phyloP scores from a whole-genome alignment of 139 green algal genomes.

The Coelastrella sp. region DNA sequence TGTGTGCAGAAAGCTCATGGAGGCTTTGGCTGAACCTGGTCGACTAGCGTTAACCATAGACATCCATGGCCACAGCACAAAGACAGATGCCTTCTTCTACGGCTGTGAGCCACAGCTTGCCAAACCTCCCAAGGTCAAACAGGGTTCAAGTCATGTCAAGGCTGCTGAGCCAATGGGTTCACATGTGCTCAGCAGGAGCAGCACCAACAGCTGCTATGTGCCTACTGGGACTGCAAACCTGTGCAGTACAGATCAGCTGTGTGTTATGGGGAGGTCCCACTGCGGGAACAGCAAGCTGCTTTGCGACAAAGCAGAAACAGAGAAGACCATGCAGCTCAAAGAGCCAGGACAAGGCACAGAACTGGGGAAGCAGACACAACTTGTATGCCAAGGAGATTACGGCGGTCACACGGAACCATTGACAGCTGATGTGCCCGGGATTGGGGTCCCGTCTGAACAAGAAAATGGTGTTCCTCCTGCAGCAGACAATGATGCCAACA shows the following conservation, averaged over 20 bases:
- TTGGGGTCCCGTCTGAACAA: too few relatives aligned
- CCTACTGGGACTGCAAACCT: background rate
- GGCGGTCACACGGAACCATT: too few relatives aligned
- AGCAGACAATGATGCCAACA: background rate
- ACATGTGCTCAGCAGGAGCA: constrained; percentile 18
- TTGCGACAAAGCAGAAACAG: too few relatives aligned
- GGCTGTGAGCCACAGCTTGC: constrained; percentile 11
- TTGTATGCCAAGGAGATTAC: too few relatives aligned
- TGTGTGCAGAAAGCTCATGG: constrained; percentile 57
- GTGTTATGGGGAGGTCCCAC: background rate
- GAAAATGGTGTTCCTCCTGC: too few relatives aligned
- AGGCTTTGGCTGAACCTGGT: constrained; percentile 7
- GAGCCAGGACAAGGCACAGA: too few relatives aligned
- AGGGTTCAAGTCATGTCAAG: background rate
- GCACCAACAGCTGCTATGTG: constrained; percentile 13
- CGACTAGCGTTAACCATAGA: constrained; percentile 61
- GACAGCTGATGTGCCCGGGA: too few relatives aligned
- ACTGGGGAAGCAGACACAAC: background rate
- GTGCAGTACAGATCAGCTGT: background rate
- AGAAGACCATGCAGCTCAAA: too few relatives aligned
- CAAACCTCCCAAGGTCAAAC: background rate
- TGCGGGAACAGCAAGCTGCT: too few relatives aligned
- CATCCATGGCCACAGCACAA: constrained; percentile 71
- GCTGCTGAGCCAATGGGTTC: background rate
- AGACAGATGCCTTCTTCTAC: constrained; percentile 58